Percentiles rank a stretch among this genome's conserved stretches.
These are phyloP conservation scores for Lachancea quebecensis DNA, from an alignment of 805 yeast genomes.

Conservation along the genomic window DNA sequence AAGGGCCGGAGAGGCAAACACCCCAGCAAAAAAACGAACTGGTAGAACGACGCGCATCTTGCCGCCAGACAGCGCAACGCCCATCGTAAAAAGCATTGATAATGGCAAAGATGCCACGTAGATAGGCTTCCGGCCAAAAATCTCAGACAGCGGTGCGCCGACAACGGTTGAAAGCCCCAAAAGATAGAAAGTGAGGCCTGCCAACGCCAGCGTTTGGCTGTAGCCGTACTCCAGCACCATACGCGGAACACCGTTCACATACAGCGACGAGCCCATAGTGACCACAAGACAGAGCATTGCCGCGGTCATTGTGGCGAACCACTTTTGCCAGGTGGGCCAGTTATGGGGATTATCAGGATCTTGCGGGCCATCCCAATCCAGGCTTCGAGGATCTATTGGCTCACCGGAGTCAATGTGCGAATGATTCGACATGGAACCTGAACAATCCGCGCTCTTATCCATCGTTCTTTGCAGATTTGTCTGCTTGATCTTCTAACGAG, in stretches of 20 bases:
- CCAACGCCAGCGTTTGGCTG: constrained; percentile 52
- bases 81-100: constrained; percentile 68
- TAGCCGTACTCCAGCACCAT: constrained; percentile 42
- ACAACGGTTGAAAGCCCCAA: constrained; percentile 68
- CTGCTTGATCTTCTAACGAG: too few species aligned
- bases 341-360: constrained; percentile 63
- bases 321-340: constrained; percentile 58
- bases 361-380: constrained; percentile 56
- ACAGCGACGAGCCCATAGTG: constrained; percentile 69
- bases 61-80: constrained; percentile 55
- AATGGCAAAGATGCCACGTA: constrained; percentile 54
- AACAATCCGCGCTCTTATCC: too few species aligned
- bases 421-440: background rate
- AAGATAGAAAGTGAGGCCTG: constrained; percentile 65
- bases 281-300: constrained; percentile 62
- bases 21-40: constrained; percentile 66
- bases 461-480: too few species aligned
- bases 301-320: constrained; percentile 59
- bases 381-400: constrained; percentile 33
- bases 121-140: constrained; percentile 59
- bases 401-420: constrained; percentile 5
- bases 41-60: constrained; percentile 57
- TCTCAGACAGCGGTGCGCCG: constrained; percentile 67
- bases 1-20: constrained; percentile 74
- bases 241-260: constrained; percentile 56